Base-by-base conservation (phyloP, 495 filamentous ascomycete genomes). In the Aspergillus mulundensis region DNA sequence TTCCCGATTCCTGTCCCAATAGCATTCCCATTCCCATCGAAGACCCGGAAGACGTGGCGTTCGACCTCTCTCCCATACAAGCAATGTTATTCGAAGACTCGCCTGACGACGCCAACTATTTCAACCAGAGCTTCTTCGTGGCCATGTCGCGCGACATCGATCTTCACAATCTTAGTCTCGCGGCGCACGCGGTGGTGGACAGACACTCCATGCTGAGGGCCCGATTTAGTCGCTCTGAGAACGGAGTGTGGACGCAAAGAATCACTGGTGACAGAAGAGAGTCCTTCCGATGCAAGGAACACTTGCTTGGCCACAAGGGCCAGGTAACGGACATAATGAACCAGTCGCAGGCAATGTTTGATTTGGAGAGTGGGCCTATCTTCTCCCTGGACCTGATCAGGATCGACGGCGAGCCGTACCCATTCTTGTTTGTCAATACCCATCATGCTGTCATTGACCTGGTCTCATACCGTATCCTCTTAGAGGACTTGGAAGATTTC, bases 31-130 rank as follows among this genome's bases (percentile, higher is more conserved):
- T 18, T 6, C n/a, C 38, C 5, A 12, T 1, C 14, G 38, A 16
- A 16, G 41, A 44, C 7, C 19, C 20, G 2, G 16, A 5, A 5
- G 21, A 44, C 18, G 14, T 14, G 3, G 36, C 34, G 39, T 61
- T 61, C 49, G 76, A 77, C 6, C 73, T 87, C 14, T 78, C 84
- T 1, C 85, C 85, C 0, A 84, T 87, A 68, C 85, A 88, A 58
- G 70, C 77, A 18, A 55, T 86, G 11, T 86, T 81, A 62, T 87
- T 87, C 61, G 70, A 84, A 21, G 49, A 61, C 19, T 54, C 57
- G 0, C 53, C 62, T 18, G 69, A 78, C 15, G 73, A 69, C 1
- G 68, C 72, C 48, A 77, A 79, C 49, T 78, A 83, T 39, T 88
- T 84, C 61, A 85, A 85, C 61, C 82, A 83, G 58, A 83, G 80